Base-by-base conservation (phyloP, 805 yeast species). In the Suhomyces emberorum region DNA sequence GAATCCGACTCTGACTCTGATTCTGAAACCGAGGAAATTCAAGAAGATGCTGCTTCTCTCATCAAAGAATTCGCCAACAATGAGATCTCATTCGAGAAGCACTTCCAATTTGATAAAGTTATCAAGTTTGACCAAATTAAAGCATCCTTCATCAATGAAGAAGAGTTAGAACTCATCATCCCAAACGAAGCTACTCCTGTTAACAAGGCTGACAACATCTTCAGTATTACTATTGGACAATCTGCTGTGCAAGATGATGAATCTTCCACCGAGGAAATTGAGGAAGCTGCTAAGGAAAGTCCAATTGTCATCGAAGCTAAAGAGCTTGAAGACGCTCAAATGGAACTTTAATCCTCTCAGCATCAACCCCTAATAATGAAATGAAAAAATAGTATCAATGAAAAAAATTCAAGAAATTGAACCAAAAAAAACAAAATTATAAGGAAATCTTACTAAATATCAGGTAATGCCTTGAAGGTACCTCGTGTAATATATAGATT, bases 61-160 rank as follows among this genome's bases (percentile, higher is more conserved):
- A 68, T 66, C 36, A 50, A 55, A 43, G 70, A 66, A 23, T 67
- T 54, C 50, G 46, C 51, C 34, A 61, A 66, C 38, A 64, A 64
- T 33, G 71, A 65, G 51, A 59, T 68, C 34, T 54, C 51, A 35
- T 68, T 68, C 42, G 71, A 66, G 47, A 68, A 68, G 51, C 65
- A 62, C 44, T 66, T 65, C 47, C 61, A 60, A 37, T 68, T 68
- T 43, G 70, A 63, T 37, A 65, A 65, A 48, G 35, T 56, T 19
- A 55, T 68, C 42, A 62, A 62, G 37, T 57, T 54, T 32, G 57
- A 60, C 29, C 59, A 63, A 47, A 63, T 68, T 43, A 57, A 51
- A 41, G 72, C 73, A 19, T 53, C 52, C 35, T 63, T 66, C 44
- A 42, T 60, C 39, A 55, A 54, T 25, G 59, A 60, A 34, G 66